A percentile compares a stretch with the other conserved stretches of the same genome.
Evolutionary conservation across 176 grass and related monocot genomes (phyloP).

Genomic region (Aegilops longissima): DNA sequence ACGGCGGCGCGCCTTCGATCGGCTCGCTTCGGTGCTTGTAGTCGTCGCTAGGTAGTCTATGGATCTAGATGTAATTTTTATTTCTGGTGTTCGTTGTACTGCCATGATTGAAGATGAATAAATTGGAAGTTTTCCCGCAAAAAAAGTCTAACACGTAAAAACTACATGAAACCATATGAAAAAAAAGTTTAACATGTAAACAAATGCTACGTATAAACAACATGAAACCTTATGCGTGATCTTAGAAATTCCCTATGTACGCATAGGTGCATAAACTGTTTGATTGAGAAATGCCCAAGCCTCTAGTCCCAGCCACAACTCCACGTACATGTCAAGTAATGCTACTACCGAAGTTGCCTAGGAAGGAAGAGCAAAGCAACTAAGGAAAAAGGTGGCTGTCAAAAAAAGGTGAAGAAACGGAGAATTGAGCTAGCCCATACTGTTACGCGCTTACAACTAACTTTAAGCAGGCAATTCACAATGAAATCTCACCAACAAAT

Average conservation of each 20-base stretch:
- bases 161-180: no score
- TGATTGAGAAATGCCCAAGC: neutral
- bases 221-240: neutral
- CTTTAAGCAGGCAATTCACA: constrained; percentile 12
- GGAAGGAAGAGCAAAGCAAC: neutral
- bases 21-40: no score
- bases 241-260: neutral
- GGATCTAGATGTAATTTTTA: no score
- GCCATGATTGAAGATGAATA: no score
- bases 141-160: neutral
- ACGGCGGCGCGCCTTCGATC: no score
- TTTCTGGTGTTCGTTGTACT: no score
- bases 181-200: neutral
- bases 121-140: no score
- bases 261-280: neutral
- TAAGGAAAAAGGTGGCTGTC: neutral
- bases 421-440: constrained; percentile 14
- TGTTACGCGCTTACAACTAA: neutral
- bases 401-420: neutral
- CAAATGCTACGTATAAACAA: neutral
- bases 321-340: neutral
- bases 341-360: constrained; percentile 5
- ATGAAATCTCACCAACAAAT: constrained; percentile 39
- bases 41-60: no score
- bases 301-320: neutral